phyloP scores from a whole-genome alignment of 208 protist species.

The Borovskyia barvae region DNA sequence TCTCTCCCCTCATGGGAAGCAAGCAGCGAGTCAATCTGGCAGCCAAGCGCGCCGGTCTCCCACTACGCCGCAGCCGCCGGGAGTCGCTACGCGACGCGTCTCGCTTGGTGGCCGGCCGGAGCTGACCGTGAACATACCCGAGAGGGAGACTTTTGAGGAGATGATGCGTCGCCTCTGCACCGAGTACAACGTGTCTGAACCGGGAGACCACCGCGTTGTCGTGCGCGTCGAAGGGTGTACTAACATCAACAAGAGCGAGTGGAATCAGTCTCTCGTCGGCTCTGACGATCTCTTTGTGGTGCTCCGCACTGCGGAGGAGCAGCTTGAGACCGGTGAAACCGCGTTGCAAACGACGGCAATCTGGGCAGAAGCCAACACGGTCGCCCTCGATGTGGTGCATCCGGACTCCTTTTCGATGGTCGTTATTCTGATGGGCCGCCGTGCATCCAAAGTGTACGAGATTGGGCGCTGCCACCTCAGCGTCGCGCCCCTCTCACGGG shows the following conservation, averaged over 20 bases:
- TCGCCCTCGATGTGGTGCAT: constrained; percentile 58
- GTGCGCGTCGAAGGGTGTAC: constrained; percentile 68
- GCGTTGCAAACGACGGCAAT: constrained; percentile 49
- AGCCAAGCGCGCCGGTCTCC: neutral
- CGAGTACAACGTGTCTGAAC: constrained; percentile 51
- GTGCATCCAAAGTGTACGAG: constrained; percentile 39
- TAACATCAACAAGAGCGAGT: constrained; percentile 44
- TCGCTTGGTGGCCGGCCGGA: constrained; percentile 15
- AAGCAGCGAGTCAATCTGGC: too few relatives aligned
- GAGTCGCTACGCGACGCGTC: neutral
- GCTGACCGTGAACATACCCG: constrained; percentile 28
- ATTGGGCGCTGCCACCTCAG: constrained; percentile 61
- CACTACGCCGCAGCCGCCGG: neutral
- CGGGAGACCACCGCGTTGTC: constrained; percentile 24
- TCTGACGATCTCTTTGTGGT: constrained; percentile 63
- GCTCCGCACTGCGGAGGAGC: constrained; percentile 56
- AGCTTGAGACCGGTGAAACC: constrained; percentile 35
- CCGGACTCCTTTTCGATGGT: constrained; percentile 46
- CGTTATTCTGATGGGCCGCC: constrained; percentile 55
- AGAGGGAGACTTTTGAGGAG: constrained; percentile 55
- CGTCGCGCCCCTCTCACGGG: constrained; percentile 38
- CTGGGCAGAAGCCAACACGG: constrained; percentile 32
- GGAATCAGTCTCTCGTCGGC: constrained; percentile 45
- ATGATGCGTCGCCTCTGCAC: constrained; percentile 47
- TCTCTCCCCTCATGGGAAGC: too few relatives aligned